Conservation (phyloP, 371 early-diverging fungal species). For the Haplosporangium sp. region DNA sequence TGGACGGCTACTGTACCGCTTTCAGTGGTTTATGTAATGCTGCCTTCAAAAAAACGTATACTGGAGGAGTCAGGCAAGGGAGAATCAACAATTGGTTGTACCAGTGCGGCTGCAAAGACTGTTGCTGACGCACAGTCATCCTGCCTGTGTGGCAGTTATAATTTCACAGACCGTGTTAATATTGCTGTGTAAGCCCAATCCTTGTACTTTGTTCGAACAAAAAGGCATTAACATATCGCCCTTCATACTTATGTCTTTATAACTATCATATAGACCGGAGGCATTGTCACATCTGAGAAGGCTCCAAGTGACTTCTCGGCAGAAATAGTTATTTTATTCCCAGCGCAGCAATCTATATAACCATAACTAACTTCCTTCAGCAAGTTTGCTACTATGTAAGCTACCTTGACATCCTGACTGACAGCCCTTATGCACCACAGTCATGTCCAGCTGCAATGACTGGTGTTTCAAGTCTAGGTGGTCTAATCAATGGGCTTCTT, state of each 20-base stretch:
- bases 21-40: conserved; percentile 19
- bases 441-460: background rate
- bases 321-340: conserved; percentile 12
- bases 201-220: background rate
- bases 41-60: conserved; percentile 15
- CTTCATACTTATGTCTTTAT: background rate
- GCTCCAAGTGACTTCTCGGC: conserved; percentile 14
- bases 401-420: conserved; percentile 24
- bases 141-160: conserved; percentile 17
- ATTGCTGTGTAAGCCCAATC: conserved; percentile 26
- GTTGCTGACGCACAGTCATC: conserved; percentile 1
- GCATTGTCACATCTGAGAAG: conserved; percentile 10
- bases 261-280: conserved; percentile 17
- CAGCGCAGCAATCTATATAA: conserved; percentile 1
- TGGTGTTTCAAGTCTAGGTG: background rate
- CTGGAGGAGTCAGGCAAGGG: background rate
- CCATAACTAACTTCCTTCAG: conserved; percentile 30
- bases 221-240: background rate
- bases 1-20: conserved; percentile 28
- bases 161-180: conserved; percentile 34
- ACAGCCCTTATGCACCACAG: conserved; percentile 10
- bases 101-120: conserved; percentile 1
- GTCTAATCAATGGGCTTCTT: background rate
- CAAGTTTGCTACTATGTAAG: conserved; percentile 16
- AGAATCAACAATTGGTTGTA: conserved; percentile 10